phyloP scores from a whole-genome alignment of 129 eudicot species.

The Saussurea involucrata region DNA sequence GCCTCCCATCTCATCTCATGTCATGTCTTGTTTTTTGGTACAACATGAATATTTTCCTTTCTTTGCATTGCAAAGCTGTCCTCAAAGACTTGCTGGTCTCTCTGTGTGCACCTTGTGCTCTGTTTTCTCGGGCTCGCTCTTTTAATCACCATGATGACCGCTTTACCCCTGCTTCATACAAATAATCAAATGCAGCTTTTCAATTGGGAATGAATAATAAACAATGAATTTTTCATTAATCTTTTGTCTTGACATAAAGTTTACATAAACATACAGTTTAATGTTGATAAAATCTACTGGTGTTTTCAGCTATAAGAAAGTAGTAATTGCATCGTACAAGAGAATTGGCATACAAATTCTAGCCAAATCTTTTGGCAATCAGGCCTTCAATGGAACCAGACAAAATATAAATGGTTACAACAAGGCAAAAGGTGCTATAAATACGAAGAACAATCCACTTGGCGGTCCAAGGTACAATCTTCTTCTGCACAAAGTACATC shows the following conservation, averaged over 20 bases:
- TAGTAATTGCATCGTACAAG: not conserved
- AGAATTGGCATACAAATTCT: not conserved
- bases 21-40: conserved; percentile 19
- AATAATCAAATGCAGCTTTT: not conserved
- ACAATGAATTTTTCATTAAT: not conserved
- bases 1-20: too few relatives aligned
- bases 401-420: conserved; percentile 36
- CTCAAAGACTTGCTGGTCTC: conserved; percentile 58
- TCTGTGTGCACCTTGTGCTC: conserved; percentile 15
- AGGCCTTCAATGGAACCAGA: conserved; percentile 51
- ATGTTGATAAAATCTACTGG: too few relatives aligned
- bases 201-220: not conserved
- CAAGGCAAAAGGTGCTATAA: conserved; percentile 25
- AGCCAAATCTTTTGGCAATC: conserved; percentile 41
- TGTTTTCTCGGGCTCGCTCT: conserved; percentile 4
- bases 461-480: conserved; percentile 37
- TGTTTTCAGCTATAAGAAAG: not conserved
- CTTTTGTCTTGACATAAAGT: not conserved
- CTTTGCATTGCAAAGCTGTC: conserved; percentile 60
- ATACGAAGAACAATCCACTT: conserved; percentile 46
- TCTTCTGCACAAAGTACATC: conserved; percentile 43
- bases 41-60: conserved; percentile 16
- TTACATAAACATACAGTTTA: not conserved
- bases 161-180: not conserved
- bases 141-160: not conserved